A percentile compares a stretch with the other conserved stretches of the same genome.
These are phyloP conservation scores for Penicillium sp. DNA, from an alignment of 2,329 filamentous ascomycete genomes.

Conservation along the genomic window DNA sequence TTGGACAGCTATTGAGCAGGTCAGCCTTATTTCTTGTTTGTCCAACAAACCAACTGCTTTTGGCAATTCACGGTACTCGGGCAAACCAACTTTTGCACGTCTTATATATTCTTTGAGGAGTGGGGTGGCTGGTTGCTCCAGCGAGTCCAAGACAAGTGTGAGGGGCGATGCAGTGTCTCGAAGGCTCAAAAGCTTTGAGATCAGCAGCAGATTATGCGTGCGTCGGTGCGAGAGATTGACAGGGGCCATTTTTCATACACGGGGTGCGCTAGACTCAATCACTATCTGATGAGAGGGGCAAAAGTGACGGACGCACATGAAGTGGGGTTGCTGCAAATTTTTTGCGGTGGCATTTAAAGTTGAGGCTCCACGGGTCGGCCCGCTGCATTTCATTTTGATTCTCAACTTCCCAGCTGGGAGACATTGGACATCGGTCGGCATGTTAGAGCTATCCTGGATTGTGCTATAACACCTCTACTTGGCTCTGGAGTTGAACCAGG, in stretches of 20 bases:
- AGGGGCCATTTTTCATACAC: constrained; percentile 33
- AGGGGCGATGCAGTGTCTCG: constrained; percentile 81
- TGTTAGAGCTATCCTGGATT: too few species aligned
- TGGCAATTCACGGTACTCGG: neutral
- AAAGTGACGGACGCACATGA: constrained; percentile 11
- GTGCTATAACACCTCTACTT: too few species aligned
- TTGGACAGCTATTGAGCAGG: constrained; percentile 49
- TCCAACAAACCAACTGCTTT: neutral
- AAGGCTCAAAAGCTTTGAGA: constrained; percentile 78
- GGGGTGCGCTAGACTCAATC: neutral
- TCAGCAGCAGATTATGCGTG: constrained; percentile 79
- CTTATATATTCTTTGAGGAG: constrained; percentile 72
- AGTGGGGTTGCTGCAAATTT: constrained; percentile 31
- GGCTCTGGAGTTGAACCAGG: too few species aligned
- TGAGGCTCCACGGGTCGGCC: constrained; percentile 38
- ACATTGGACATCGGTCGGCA: too few species aligned
- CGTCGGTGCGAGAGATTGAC: constrained; percentile 61
- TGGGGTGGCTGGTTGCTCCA: constrained; percentile 76
- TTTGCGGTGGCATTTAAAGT: constrained; percentile 28
- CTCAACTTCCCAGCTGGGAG: neutral
- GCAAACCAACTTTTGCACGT: constrained; percentile 66
- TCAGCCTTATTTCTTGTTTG: constrained; percentile 11
- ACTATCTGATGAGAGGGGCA: constrained; percentile 7
- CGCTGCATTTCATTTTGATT: constrained; percentile 10
- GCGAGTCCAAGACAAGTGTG: constrained; percentile 78